These are phyloP conservation scores for Dichomitus squalens DNA, from an alignment of 1,284 basidiomycete species.

Conservation along the genomic window DNA sequence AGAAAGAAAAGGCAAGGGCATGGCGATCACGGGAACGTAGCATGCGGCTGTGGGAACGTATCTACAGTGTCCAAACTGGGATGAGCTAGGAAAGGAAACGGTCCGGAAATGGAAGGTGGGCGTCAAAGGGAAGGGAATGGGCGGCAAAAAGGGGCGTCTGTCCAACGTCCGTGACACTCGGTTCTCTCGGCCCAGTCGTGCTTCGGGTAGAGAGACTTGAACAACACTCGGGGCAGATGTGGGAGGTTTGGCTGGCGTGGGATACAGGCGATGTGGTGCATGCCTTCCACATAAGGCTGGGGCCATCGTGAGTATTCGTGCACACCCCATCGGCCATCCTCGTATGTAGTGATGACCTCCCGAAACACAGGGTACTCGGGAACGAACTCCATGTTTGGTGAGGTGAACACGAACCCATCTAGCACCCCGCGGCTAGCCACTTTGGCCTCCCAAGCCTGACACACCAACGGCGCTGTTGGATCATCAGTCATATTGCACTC, in stretches of 20 bases:
- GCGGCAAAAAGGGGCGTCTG: too few species aligned
- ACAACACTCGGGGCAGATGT: background rate
- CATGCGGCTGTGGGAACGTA: too few species aligned
- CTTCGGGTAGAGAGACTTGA: background rate
- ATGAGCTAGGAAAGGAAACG: too few species aligned
- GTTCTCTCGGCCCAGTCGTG: background rate
- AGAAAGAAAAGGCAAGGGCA: too few species aligned
- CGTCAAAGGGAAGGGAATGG: too few species aligned
- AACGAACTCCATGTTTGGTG: constrained; percentile 35
- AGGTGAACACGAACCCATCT: constrained; percentile 18
- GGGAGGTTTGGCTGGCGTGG: background rate
- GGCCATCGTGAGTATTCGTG: background rate
- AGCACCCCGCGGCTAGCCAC: background rate
- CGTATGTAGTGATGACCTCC: constrained; percentile 21
- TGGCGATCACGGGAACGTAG: too few species aligned
- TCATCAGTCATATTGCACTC: too few species aligned
- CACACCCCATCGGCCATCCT: constrained; percentile 18
- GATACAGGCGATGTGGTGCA: background rate
- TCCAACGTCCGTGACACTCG: too few species aligned
- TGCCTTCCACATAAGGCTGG: background rate
- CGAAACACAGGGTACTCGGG: constrained; percentile 11
- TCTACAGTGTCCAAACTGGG: too few species aligned
- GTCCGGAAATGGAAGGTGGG: too few species aligned
- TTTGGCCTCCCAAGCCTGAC: background rate
- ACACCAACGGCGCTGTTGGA: too few species aligned